Base-by-base conservation (phyloP, 2,329 filamentous ascomycete species). In the Rhynchosporium agropyri region DNA sequence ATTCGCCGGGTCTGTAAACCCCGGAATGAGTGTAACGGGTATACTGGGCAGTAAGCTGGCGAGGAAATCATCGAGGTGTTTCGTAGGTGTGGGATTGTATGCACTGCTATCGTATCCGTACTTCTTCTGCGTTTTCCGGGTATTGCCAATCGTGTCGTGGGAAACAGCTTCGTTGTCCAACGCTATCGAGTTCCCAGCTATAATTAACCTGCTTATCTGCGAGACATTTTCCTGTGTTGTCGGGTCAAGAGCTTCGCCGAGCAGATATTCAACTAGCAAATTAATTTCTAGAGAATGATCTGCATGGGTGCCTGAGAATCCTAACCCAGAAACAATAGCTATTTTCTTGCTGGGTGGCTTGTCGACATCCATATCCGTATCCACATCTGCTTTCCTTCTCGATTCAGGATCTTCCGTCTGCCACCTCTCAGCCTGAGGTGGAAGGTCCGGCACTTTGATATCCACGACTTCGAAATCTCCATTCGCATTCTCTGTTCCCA, bases 381-480 rank as follows among this genome's bases (percentile, higher is more conserved):
- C 77, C 26, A 83, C 78, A 51, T 81, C 79, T 36, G 70, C 67
- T 55, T 76, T 76, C 63, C 78, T 76, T 2, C 73, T 73, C 65
- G 77, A 78, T 40, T 71, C 69, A 4, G 64, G 74, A 57, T 88
- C 83, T 7, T 88, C 84, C 33, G 89, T 79, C 58, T 89, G 82
- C 92, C 92, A 97, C 36, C 94, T 86, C 56, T 85, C 82, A 12
- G 91, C 89, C 72, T 99, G 95, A 0, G 87, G 86, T 15, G 94
- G 84, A 4, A 99, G 78, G 74, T 97, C 92, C 6, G 95, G 91
- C 49, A 96, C 88, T 73, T 93, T 91, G 69, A 97, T 82, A 76
- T 97, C 94, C 46, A 98, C 83, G 6, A 97, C 89, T 71, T 98
- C 92, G 65, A 99, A 92, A 70, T 97, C 91, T 67, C 95, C 95